Conservation (phyloP, 768 basidiomycete genomes). For the Termitomyces sp. region DNA sequence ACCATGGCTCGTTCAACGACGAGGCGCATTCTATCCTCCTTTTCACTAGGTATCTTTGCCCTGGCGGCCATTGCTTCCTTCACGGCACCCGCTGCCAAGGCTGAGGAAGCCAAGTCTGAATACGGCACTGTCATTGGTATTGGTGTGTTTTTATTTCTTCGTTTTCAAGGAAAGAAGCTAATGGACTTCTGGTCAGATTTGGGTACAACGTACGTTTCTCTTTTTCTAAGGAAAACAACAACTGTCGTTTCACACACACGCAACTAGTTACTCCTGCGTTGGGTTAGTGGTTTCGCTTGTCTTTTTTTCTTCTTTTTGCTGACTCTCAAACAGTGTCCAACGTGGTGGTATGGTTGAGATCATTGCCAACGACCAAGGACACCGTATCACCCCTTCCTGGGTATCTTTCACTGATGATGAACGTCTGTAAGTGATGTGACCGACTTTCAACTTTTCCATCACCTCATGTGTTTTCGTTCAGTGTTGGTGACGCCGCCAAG, state of each 20-base stretch:
- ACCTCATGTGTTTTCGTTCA: slow-evolving; percentile 21
- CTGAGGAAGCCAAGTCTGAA: slow-evolving; percentile 65
- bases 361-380: slow-evolving; percentile 86
- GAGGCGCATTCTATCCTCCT: slow-evolving; percentile 49
- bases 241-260: slow-evolving; percentile 18
- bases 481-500: slow-evolving; percentile 94
- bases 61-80: slow-evolving; percentile 71
- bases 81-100: slow-evolving; percentile 56
- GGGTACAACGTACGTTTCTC: slow-evolving; percentile 72
- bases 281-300: slow-evolving; percentile 51
- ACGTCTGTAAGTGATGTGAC: slow-evolving; percentile 44
- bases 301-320: background rate
- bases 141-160: slow-evolving; percentile 39
- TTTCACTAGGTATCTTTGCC: slow-evolving; percentile 56
- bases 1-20: slow-evolving; percentile 48
- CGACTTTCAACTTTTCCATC: background rate
- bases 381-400: slow-evolving; percentile 89
- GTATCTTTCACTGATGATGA: slow-evolving; percentile 78
- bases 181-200: slow-evolving; percentile 49
- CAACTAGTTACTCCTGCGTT: slow-evolving; percentile 85
- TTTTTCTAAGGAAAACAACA: background rate
- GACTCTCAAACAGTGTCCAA: slow-evolving; percentile 52
- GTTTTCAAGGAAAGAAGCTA: background rate
- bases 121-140: slow-evolving; percentile 95
- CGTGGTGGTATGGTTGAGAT: slow-evolving; percentile 85